A percentile compares a stretch with the other conserved stretches of the same genome.
Evolutionary conservation across 2,329 filamentous ascomycete species (phyloP).

Genomic region (Raffaelea deltoideospora): DNA sequence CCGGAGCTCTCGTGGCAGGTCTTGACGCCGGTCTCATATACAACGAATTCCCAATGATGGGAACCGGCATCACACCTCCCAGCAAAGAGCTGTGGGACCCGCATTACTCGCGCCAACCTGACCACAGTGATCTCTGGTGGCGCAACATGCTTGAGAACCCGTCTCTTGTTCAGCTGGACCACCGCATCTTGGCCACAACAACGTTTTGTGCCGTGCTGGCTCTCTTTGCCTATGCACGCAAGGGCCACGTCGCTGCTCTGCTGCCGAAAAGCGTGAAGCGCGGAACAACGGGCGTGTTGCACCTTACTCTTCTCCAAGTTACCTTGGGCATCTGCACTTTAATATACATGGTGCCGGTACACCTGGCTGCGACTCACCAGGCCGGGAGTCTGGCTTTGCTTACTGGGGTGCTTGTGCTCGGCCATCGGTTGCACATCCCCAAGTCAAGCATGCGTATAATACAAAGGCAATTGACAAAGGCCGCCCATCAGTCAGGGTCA

Average conservation of each 20-base stretch:
- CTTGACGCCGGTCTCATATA: constrained; percentile 95
- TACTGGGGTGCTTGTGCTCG: constrained; percentile 66
- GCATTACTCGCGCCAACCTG: constrained; percentile 69
- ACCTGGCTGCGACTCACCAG: constrained; percentile 81
- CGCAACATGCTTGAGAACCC: constrained; percentile 97
- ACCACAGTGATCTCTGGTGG: constrained; percentile 82
- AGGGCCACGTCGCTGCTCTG: constrained; percentile 37
- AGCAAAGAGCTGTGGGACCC: constrained; percentile 67
- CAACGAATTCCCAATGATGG: constrained; percentile 98
- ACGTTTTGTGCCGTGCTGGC: constrained; percentile 71
- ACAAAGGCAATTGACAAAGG: constrained; percentile 25
- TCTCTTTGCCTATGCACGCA: constrained; percentile 68
- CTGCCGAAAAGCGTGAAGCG: constrained; percentile 50
- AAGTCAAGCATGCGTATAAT: constrained; percentile 47
- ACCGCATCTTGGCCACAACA: constrained; percentile 79
- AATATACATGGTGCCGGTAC: constrained; percentile 83
- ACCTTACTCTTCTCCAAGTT: constrained; percentile 70
- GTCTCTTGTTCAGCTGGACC: constrained; percentile 85
- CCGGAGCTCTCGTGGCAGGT: constrained; percentile 82
- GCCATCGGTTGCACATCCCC: constrained; percentile 62
- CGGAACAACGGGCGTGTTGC: constrained; percentile 65
- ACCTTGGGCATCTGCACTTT: constrained; percentile 78
- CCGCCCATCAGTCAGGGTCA: background rate
- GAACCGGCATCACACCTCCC: constrained; percentile 65
- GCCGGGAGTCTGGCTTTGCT: constrained; percentile 76